Conservation (phyloP, 2,329 filamentous ascomycete species). For the Rutstroemia sp. region DNA sequence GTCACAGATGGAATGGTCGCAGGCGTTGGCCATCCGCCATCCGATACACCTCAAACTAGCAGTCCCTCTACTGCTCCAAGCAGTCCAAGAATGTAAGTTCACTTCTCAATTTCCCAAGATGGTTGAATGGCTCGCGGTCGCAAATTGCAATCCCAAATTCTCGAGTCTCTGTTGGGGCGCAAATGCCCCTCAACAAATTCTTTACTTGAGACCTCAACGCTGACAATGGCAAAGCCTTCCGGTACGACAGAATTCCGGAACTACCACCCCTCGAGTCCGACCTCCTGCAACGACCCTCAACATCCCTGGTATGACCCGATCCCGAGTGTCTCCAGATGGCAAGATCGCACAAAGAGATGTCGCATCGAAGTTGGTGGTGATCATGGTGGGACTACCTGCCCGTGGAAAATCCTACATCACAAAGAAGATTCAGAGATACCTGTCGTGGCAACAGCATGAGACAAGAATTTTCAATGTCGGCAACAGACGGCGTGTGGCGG, state of each 20-base stretch:
- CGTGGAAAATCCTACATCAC: slow-evolving; percentile 98
- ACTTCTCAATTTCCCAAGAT: neutral
- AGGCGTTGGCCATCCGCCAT: slow-evolving; percentile 14
- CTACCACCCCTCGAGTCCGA: slow-evolving; percentile 68
- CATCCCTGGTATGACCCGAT: slow-evolving; percentile 93
- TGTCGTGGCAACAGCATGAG: slow-evolving; percentile 96
- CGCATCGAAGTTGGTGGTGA: slow-evolving; percentile 90
- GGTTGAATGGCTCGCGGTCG: neutral
- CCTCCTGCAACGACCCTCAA: slow-evolving; percentile 90
- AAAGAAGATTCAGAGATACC: slow-evolving; percentile 90
- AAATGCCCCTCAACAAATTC: neutral
- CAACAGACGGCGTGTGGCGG: slow-evolving; percentile 75
- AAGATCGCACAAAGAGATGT: slow-evolving; percentile 91
- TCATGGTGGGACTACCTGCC: slow-evolving; percentile 96
- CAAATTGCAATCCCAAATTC: neutral
- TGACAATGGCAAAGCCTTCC: slow-evolving; percentile 45
- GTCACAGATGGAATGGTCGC: slow-evolving; percentile 5
- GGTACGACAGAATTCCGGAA: slow-evolving; percentile 65
- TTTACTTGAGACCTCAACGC: neutral
- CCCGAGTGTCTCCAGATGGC: slow-evolving; percentile 90
- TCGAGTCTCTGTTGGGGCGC: neutral
- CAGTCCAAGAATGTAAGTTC: slow-evolving; percentile 28
- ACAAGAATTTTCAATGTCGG: slow-evolving; percentile 97
- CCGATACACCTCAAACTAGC: slow-evolving; percentile 20
- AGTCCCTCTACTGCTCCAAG: slow-evolving; percentile 26